Base-by-base conservation (phyloP, 257 asterid species). In the Fraxinus excelsior region DNA sequence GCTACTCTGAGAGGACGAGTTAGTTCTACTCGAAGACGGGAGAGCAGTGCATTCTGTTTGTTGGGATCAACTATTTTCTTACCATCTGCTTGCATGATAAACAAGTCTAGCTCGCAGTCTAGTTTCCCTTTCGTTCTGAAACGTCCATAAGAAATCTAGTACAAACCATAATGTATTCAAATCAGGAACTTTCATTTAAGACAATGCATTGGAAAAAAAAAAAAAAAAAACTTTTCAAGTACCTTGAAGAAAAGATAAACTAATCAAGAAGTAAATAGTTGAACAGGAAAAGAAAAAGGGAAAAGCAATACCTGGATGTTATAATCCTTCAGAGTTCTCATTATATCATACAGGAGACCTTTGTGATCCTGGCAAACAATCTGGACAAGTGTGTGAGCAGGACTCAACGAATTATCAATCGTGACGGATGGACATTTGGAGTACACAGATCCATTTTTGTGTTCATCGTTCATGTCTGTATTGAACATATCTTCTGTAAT, bases 281-380 rank as follows among this genome's bases (percentile, higher is more conserved):
- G 23, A 2, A 73, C 31, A 66, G 25, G 28, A n/a, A 65, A 9
- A 67, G 68, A 31, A 32, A 34, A 4, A 32, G 49, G 23, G n/a
- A 46, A 46, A 46, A 16, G 21, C 2, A 23, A 21, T 82, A 94
- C 98, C 98, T 94, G 94, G 67, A 94, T 92, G 81, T 90, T 87
- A 60, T 79, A 93, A 75, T 94, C 99, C 84, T 94, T 94, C 65
- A 94, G 80, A 46, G 99, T 92, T 68, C 99, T 85, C 99, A 94
- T 94, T 35, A 88, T 83, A 64, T 92, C 99, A 44, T 92, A 94
- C 19, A 90, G 70, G 67, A 92, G 89, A 75, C 97, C 99, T 83
- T 94, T 94, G 78, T 94, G 99, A 80, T 91, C 89, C 58, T 56
- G 90, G 85, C 96, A 94, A 78, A 85, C 92, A 37, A 92, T 90